phyloP scores from a whole-genome alignment of 2,329 filamentous ascomycete species.

The Colletotrichum gloeosporioides region DNA sequence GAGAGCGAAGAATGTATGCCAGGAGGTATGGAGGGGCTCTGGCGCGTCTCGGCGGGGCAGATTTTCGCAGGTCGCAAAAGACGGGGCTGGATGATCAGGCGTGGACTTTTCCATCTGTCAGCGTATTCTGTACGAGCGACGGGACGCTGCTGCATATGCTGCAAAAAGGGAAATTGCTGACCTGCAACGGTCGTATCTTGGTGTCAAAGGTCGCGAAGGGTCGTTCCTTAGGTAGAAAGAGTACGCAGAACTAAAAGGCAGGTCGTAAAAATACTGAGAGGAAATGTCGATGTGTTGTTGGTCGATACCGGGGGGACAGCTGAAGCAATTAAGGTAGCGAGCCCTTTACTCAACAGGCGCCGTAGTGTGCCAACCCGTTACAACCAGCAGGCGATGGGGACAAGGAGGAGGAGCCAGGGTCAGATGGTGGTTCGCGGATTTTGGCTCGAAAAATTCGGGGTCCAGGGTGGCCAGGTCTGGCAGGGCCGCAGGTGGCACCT shows the following conservation, averaged over 20 bases:
- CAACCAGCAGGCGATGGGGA: neutral
- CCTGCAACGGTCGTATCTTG: neutral
- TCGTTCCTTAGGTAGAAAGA: neutral
- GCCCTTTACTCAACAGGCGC: neutral
- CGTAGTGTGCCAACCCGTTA: neutral
- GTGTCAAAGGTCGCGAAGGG: neutral
- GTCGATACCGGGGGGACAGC: neutral
- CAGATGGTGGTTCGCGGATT: conserved; percentile 18
- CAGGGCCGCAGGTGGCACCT: neutral
- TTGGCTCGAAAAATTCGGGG: conserved; percentile 14
- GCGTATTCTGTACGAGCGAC: neutral
- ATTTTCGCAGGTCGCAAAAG: conserved; percentile 21
- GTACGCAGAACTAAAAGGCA: neutral
- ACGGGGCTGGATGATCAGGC: conserved; percentile 11
- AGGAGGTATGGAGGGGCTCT: conserved; percentile 19
- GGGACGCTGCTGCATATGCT: neutral
- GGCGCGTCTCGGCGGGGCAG: conserved; percentile 20
- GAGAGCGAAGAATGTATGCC: conserved; percentile 13
- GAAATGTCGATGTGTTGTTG: neutral
- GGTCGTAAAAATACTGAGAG: neutral
- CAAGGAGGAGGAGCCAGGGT: neutral
- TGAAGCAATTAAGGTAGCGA: conserved; percentile 20
- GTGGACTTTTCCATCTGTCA: neutral
- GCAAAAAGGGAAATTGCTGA: neutral
- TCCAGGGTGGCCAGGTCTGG: conserved; percentile 7